phyloP scores from a whole-genome alignment of 352 stramenopile genomes.

The Pythium brachiatum region DNA sequence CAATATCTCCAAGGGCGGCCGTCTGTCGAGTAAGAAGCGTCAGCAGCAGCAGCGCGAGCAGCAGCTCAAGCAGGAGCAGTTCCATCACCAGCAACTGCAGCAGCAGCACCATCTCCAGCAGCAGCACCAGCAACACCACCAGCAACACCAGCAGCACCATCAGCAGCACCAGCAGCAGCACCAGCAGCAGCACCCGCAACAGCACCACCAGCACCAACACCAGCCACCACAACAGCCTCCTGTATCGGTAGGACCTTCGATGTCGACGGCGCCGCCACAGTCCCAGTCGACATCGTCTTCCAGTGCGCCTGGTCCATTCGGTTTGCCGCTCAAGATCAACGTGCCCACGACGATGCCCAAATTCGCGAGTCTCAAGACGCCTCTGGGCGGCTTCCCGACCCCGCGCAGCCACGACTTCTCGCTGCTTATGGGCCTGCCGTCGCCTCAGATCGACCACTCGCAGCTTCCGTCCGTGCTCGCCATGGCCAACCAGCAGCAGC shows the following conservation, averaged over 20 bases:
- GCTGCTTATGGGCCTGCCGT: constrained; percentile 62
- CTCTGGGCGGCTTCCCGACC: constrained; percentile 61
- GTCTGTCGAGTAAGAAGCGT: constrained; percentile 67
- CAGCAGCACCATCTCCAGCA: constrained; percentile 52
- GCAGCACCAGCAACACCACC: constrained; percentile 26
- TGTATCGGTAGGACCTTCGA: not conserved
- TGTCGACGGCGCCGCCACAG: constrained; percentile 5
- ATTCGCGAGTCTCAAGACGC: constrained; percentile 55
- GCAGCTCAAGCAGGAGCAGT: constrained; percentile 73
- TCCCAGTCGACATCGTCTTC: constrained; percentile 10
- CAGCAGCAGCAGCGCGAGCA: constrained; percentile 68
- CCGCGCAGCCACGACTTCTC: constrained; percentile 68
- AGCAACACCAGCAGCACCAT: constrained; percentile 27
- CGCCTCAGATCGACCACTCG: constrained; percentile 71
- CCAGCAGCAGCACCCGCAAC: not conserved
- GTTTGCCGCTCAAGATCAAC: constrained; percentile 69
- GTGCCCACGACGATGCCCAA: constrained; percentile 69
- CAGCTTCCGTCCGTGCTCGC: constrained; percentile 66
- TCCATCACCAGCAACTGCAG: constrained; percentile 72
- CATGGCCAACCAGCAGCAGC: constrained; percentile 53
- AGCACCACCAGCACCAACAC: not conserved
- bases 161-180: not conserved
- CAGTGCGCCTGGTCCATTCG: constrained; percentile 46
- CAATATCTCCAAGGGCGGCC: constrained; percentile 75
- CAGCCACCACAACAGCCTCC: constrained; percentile 2